Conservation (phyloP, 164 flowering plant species). For the Chimonanthus praecox region DNA sequence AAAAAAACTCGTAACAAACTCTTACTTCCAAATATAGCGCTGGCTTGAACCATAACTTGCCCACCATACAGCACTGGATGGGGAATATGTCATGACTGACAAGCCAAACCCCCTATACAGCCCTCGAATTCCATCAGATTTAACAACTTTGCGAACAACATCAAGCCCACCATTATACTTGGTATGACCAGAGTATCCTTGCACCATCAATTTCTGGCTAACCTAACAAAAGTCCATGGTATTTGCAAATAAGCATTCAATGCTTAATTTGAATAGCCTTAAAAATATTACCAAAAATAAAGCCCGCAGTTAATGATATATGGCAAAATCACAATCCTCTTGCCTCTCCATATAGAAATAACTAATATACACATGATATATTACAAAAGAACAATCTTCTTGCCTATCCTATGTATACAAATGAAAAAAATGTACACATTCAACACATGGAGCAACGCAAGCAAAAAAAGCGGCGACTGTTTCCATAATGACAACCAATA, state of each 20-base stretch:
- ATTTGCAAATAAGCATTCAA: slow-evolving; percentile 12
- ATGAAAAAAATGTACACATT: not conserved
- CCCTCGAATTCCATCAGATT: slow-evolving; percentile 78
- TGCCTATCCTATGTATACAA: not conserved
- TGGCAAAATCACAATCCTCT: no score
- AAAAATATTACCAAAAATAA: no score
- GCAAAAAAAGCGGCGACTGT: not conserved
- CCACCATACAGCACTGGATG: slow-evolving; percentile 99
- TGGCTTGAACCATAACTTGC: slow-evolving; percentile 98
- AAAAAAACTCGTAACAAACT: not conserved
- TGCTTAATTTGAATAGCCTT: not conserved
- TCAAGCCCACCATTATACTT: slow-evolving; percentile 84
- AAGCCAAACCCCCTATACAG: slow-evolving; percentile 92
- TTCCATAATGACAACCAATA: no score
- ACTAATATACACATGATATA: not conserved
- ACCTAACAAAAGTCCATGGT: slow-evolving; percentile 36
- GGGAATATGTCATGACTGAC: slow-evolving; percentile 86
- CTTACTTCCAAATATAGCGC: slow-evolving; percentile 91
- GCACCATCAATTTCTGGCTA: slow-evolving; percentile 98
- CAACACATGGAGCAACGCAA: not conserved
- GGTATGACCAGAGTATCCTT: slow-evolving; percentile 90
- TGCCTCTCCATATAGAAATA: not conserved
- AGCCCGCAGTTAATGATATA: no score
- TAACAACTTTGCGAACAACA: slow-evolving; percentile 75
- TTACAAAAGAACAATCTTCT: not conserved